phyloP scores from a whole-genome alignment of 31 red algal species.

The Porphyra umbilicalis region DNA sequence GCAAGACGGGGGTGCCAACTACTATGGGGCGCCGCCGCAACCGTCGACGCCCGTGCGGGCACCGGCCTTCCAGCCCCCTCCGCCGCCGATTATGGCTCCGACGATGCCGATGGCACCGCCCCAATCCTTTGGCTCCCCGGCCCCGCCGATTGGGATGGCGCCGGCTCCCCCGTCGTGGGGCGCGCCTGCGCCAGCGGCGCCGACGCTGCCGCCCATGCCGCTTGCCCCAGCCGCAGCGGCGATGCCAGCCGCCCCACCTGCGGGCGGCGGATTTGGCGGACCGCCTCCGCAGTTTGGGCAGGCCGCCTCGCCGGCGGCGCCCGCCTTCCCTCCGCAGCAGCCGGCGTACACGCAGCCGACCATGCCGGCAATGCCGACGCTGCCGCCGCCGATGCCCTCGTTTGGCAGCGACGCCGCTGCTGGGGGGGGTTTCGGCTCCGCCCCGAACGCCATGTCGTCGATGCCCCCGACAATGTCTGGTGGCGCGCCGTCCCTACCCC shows the following conservation, averaged over 20 bases:
- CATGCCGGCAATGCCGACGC: constrained; percentile 14
- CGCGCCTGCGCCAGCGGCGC: background rate
- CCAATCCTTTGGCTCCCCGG: background rate
- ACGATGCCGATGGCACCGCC: background rate
- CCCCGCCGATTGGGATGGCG: background rate
- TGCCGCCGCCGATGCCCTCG: constrained; percentile 19
- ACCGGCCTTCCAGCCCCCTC: background rate
- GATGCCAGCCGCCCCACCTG: background rate
- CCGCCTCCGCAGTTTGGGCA: background rate
- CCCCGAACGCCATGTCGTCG: background rate
- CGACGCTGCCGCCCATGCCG: constrained; percentile 1
- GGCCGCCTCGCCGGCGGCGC: background rate
- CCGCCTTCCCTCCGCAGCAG: background rate
- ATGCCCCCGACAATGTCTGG: background rate
- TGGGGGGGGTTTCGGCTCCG: background rate
- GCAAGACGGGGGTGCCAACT: background rate
- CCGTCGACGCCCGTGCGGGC: background rate
- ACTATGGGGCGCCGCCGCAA: background rate
- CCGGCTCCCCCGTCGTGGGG: background rate
- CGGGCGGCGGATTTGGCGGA: background rate
- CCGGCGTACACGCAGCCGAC: background rate
- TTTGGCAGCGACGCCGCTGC: background rate
- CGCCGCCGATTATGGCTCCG: background rate
- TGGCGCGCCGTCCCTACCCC: background rate
- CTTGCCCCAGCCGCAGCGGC: background rate